Evolutionary conservation across 768 basidiomycete species (phyloP), one percentile per base, ranked within the genome.

Genomic region (Rhodotorula paludigena): DNA sequence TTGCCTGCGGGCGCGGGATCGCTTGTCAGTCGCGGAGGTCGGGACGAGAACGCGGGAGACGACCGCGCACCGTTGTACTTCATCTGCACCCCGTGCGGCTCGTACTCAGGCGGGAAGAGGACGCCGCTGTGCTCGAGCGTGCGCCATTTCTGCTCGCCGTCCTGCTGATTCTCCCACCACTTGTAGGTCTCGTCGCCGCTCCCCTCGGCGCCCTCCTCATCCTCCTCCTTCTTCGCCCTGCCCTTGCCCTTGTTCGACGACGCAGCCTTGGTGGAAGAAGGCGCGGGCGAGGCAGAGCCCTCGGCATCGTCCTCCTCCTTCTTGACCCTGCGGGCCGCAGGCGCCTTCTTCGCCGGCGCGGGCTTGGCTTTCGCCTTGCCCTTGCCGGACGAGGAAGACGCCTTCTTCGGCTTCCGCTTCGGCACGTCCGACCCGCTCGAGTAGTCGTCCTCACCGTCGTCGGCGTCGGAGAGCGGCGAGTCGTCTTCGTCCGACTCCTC

Each of bases 71-170:
- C 93, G 72, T 93, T 85, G 78, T 99, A 99, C 76, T 86, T 87
- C 91, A 99, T 90, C 82, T 89, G 94, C 77, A 96, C 85, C 75
- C 85, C 75, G 14, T 82, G 78, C 3, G 96, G 92, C 74, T 90
- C 87, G 77, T 99, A 99, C 5, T 92, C 87, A 56, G 91, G 91
- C 68, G 96, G 96, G 80, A 99, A 99, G 70, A 92, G 83, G 45
- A 99, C 92, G 57, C 93, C 96, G 72, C 84, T 86, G 79, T 99
- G 96, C 76, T 91, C 88, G 58, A 99, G 83, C n/a, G 91, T 96
- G 68, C 85, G 84, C 96, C 96, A 99, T 78, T 97, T 96, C 23
- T 15, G 18, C 11, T 87, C 83, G 12, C 66, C 74, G 54, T 75
- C 73, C 33, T 79, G 76, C 73, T 84, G 80, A 66, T 82, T 79